Percentiles rank a stretch among this genome's conserved stretches.
Evolutionary conservation across 108 stramenopile genomes (phyloP).

Genomic region (Cyclostephanos invisitatus): DNA sequence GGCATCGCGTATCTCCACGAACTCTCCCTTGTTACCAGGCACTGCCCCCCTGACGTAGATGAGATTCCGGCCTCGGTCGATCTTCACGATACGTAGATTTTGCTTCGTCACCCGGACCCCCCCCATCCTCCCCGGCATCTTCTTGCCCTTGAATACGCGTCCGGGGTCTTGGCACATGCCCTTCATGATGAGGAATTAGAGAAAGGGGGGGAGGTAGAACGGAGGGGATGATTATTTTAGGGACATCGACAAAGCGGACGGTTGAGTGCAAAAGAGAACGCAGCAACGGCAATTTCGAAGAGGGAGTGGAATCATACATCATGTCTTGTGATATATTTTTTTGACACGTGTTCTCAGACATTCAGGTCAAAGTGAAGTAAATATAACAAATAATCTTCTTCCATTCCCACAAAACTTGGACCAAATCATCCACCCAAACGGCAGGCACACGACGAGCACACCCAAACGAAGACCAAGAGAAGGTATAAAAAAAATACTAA

Average conservation of each 20-base stretch:
- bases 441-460: too few relatives aligned
- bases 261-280: not conserved
- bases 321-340: not conserved
- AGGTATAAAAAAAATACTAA: not conserved
- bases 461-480: slow-evolving; percentile 1
- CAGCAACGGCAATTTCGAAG: not conserved
- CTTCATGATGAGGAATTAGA: not conserved
- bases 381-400: slow-evolving; percentile 10
- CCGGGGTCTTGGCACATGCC: slow-evolving; percentile 94
- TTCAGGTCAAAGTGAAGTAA: slow-evolving; percentile 35
- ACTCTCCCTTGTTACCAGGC: slow-evolving; percentile 92
- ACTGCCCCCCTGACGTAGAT: slow-evolving; percentile 91
- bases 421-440: too few relatives aligned
- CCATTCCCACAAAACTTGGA: slow-evolving; percentile 3
- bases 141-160: slow-evolving; percentile 97
- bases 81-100: slow-evolving; percentile 86
- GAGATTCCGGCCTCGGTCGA: slow-evolving; percentile 92
- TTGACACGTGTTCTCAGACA: not conserved
- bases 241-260: not conserved
- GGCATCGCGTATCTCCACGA: slow-evolving; percentile 92
- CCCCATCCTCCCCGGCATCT: slow-evolving; percentile 99
- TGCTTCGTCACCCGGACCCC: slow-evolving; percentile 82
- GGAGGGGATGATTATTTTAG: not conserved
- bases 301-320: not conserved
- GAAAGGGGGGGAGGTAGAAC: not conserved